phyloP scores from a whole-genome alignment of 2,329 filamentous ascomycete species.

The Aspergillus pseudonomiae region DNA sequence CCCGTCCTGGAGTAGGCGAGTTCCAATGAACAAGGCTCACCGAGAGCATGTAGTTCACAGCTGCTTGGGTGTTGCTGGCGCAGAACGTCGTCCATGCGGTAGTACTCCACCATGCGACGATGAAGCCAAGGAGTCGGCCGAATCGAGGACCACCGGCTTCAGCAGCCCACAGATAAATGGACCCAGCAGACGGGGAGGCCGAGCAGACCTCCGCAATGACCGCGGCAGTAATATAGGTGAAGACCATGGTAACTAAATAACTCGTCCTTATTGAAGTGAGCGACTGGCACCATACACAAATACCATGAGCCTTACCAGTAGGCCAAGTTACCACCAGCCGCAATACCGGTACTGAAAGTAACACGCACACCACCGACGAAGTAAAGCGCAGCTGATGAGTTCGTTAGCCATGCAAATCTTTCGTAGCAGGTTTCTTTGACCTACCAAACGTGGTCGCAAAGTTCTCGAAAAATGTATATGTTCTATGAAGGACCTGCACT shows the following conservation, averaged over 20 bases:
- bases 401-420: slow-evolving; percentile 8
- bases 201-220: slow-evolving; percentile 65
- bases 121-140: slow-evolving; percentile 60
- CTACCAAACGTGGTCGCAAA: slow-evolving; percentile 63
- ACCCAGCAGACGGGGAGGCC: slow-evolving; percentile 60
- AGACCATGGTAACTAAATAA: slow-evolving; percentile 62
- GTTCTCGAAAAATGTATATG: slow-evolving; percentile 61
- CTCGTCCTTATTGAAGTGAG: slow-evolving; percentile 52
- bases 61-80: slow-evolving; percentile 57
- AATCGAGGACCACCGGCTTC: slow-evolving; percentile 59
- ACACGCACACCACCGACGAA: slow-evolving; percentile 64
- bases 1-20: background rate
- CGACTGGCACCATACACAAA: background rate
- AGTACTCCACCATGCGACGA: slow-evolving; percentile 68
- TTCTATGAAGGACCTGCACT: slow-evolving; percentile 58
- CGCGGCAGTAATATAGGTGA: slow-evolving; percentile 63
- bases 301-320: slow-evolving; percentile 53
- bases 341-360: slow-evolving; percentile 65
- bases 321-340: slow-evolving; percentile 62
- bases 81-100: slow-evolving; percentile 65
- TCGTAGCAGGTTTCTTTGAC: slow-evolving; percentile 14
- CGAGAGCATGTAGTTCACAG: slow-evolving; percentile 57
- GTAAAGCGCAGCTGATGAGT: slow-evolving; percentile 57
- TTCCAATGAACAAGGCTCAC: slow-evolving; percentile 34
- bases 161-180: slow-evolving; percentile 65